Evolutionary conservation across 192 early-diverging fungal species (phyloP), one percentile per base, ranked within the genome.

Genomic region (Podila horticola): DNA sequence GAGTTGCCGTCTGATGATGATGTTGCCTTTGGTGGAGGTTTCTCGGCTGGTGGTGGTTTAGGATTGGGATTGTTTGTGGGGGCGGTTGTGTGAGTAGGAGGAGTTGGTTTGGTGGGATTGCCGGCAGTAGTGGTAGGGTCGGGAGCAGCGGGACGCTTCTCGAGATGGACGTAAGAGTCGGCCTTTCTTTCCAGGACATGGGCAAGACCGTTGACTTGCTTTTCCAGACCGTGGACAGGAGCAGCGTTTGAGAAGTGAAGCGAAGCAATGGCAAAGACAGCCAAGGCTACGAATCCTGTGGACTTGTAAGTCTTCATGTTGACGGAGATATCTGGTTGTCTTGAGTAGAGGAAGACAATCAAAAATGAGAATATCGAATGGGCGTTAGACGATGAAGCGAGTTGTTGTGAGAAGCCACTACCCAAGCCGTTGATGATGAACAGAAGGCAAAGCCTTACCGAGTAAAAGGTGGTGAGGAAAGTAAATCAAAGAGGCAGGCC

Each of bases 401-500:
- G 41, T 41, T 41, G 41, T 45, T 45, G 12, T 41, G 9, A 41
- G 33, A 10, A 45, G 41, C 15, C 41, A 31, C 15, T 15, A n/a
- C n/a, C 13, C 15, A 45, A 45, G n/a, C n/a, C n/a, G n/a, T n/a
- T n/a, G n/a, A n/a, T n/a, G 2, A 45, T 45, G 41, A 45, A 45
- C 41, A 8, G 4, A 0, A 55, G 24, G 52, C 20, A 55, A 55
- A 55, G 52, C 52, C 41, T 13, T 45, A 55, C 24, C 20, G 22
- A 55, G 24, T 7, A 55, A 55, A 63, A 45, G 34, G 34, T n/a
- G n/a, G n/a, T n/a, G 22, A 11, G 33, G 28, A 36, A 51, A 58
- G 28, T 31, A 30, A 57, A 50, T 45, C 50, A 67, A 24, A 59
- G 51, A 67, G 75, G 65, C 69, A 79, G 75, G 55, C 75, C 75